Evolutionary conservation across 164 flowering plant species (phyloP), one percentile per base, ranked within the genome.

Genomic region (Kalanchoe fedtschenkoi): DNA sequence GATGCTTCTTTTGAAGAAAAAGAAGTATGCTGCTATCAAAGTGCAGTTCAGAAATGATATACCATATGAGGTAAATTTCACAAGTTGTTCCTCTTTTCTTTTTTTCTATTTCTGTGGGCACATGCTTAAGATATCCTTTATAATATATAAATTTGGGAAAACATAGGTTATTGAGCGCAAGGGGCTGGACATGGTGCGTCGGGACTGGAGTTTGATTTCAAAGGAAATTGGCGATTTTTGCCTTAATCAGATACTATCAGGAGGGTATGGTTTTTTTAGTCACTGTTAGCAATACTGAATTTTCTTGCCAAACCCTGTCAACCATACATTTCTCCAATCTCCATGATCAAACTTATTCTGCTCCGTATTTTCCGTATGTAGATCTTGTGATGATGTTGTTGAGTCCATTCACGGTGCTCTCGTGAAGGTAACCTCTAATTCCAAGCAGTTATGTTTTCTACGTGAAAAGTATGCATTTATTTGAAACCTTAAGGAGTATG

Each of bases 11-110:
- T 89, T 95, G 56, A 95, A 91, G 88, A 95, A 95, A 77, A 95
- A 95, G 78, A 95, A 95, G 69, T 95, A 95, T 80, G 99, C 99
- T 53, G 97, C 99, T 60, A 90, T 95, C 61, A 95, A 89, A 70
- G 70, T 88, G 75, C 88, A 81, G 63, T 84, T 83, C 69, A 91
- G 76, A 68, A 87, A 95, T 69, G 96, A 90, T 58, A 73, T 3
- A 53, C 74, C 82, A 24, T 80, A 80, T 73, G 95, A 91, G 96
- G 99, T 88, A 60, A 57, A 32, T 63, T 22, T 55, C 47, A 32
- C 14, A 21, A 29, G 5, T 5, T 19, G 54, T 39, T 56, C 17
- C 55, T 58, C 47, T 58, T 10, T 34, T 66, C 53, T 35, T 58
- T 34, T 60, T 17, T 15, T 56, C 19, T 16, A 26, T n/a, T 29